Evolutionary conservation across 2,329 filamentous ascomycete genomes (phyloP).

Genomic region (Colletotrichum camelliae): DNA sequence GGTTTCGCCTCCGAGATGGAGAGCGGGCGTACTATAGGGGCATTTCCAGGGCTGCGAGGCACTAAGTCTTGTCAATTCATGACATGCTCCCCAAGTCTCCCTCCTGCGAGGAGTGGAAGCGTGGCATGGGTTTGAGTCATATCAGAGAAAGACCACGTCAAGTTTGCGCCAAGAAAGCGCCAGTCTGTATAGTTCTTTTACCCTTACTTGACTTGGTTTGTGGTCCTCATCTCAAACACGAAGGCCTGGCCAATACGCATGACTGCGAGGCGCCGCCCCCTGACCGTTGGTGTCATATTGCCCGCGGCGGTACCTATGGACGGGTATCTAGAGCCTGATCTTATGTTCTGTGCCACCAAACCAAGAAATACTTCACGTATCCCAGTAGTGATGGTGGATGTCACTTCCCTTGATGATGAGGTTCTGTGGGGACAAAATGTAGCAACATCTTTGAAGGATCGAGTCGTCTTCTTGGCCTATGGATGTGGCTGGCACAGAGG

Average conservation of each 20-base stretch:
- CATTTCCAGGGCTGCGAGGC: not conserved
- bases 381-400: too few relatives aligned
- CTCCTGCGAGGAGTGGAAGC: not conserved
- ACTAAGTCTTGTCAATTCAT: not conserved
- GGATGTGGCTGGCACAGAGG: too few relatives aligned
- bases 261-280: not conserved
- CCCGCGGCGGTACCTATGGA: not conserved
- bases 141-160: not conserved
- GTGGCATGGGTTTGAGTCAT: not conserved
- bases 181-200: not conserved
- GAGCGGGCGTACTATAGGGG: not conserved
- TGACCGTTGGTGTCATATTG: not conserved
- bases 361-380: too few relatives aligned
- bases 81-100: not conserved
- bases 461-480: too few relatives aligned
- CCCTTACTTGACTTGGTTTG: not conserved
- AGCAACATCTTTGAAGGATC: too few relatives aligned
- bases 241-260: not conserved
- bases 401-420: too few relatives aligned
- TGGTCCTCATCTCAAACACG: not conserved
- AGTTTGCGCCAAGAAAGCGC: not conserved
- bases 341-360: too few relatives aligned
- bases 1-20: not conserved
- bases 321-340: not conserved
- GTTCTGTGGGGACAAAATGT: too few relatives aligned